Percentiles rank a stretch among this genome's conserved stretches.
phyloP scores from a whole-genome alignment of 805 yeast species.

The Kluyveromyces lactis region DNA sequence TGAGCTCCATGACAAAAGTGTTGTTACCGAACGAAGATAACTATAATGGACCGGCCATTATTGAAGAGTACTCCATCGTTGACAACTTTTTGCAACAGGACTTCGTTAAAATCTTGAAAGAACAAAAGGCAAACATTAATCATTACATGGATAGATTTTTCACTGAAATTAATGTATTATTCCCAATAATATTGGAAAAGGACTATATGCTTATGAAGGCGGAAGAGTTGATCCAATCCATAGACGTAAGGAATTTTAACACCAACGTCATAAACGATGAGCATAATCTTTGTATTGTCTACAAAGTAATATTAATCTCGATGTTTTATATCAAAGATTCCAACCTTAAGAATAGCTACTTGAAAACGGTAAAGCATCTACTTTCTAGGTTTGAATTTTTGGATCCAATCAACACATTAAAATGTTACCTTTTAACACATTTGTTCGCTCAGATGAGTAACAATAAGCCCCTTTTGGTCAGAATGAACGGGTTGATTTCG shows the following conservation, averaged over 20 bases:
- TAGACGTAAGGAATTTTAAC: constrained; percentile 4
- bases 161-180: constrained; percentile 4
- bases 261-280: constrained; percentile 5
- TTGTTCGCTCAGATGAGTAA: constrained; percentile 4
- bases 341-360: constrained; percentile 1
- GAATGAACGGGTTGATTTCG: constrained; percentile 4
- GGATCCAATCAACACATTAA: constrained; percentile 6
- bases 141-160: constrained; percentile 4
- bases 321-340: constrained; percentile 6
- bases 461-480: constrained; percentile 3
- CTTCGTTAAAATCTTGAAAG: constrained; percentile 5
- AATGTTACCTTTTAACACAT: constrained; percentile 6
- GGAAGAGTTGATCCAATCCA: constrained; percentile 4
- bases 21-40: constrained; percentile 6
- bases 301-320: constrained; percentile 5
- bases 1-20: constrained; percentile 2
- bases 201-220: constrained; percentile 5
- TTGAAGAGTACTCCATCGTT: constrained; percentile 6
- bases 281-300: constrained; percentile 6
- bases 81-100: constrained; percentile 7
- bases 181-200: constrained; percentile 5
- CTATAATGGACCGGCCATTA: constrained; percentile 6
- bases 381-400: constrained; percentile 5
- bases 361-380: constrained; percentile 5
- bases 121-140: constrained; percentile 2